Percentiles rank a stretch among this genome's conserved stretches.
phyloP scores from a whole-genome alignment of 2,329 filamentous ascomycete species.

The Diaporthe sp. region DNA sequence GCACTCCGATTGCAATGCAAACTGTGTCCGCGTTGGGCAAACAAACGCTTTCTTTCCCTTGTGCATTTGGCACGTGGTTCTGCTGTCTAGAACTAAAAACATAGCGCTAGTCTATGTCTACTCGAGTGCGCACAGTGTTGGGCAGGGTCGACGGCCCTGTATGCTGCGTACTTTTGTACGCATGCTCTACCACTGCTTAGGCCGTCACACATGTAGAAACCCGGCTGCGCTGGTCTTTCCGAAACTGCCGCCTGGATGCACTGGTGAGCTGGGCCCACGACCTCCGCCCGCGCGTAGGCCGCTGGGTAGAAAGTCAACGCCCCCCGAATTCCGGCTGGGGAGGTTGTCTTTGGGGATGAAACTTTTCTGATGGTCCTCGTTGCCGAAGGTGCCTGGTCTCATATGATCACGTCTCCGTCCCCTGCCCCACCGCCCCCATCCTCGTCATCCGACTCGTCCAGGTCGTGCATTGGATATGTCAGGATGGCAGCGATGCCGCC shows the following conservation, averaged over 20 bases:
- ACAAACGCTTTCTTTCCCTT: neutral
- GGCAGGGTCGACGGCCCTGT: neutral
- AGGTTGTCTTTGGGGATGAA: neutral
- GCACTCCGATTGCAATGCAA: neutral
- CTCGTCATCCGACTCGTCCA: constrained; percentile 78
- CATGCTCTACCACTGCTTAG: neutral
- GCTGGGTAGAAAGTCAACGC: neutral
- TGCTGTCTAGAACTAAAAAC: neutral
- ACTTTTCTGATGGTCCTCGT: neutral
- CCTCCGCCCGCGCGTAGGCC: neutral
- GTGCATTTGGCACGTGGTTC: neutral
- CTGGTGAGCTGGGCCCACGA: neutral
- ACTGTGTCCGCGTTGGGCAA: neutral
- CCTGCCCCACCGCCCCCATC: constrained; percentile 53
- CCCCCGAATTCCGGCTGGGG: too few relatives aligned
- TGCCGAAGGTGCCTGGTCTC: constrained; percentile 32
- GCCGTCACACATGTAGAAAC: neutral
- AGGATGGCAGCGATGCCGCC: constrained; percentile 92
- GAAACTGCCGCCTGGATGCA: neutral
- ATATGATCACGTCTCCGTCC: constrained; percentile 48
- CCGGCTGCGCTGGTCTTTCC: neutral
- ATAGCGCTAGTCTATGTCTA: neutral
- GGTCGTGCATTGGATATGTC: constrained; percentile 87
- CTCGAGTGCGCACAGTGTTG: neutral
- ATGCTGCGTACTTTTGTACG: neutral